A percentile compares a stretch with the other conserved stretches of the same genome.
These are phyloP conservation scores for Limonium bicolor DNA, from an alignment of 148 eudicot species.

Conservation along the genomic window DNA sequence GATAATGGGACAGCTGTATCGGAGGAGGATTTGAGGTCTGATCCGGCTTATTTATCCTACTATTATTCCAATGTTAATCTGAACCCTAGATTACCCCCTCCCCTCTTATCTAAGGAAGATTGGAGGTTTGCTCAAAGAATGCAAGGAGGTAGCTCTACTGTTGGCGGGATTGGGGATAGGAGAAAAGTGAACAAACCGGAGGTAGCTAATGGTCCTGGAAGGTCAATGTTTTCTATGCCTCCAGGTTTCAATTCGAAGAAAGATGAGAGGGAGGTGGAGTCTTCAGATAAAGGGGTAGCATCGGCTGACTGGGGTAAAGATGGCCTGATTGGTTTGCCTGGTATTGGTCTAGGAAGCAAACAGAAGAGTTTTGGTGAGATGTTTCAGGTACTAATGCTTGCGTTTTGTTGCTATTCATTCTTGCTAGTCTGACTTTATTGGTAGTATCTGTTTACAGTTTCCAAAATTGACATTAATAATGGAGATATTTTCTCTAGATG, in stretches of 20 bases:
- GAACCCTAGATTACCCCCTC: slow-evolving; percentile 94
- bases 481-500: too few relatives aligned
- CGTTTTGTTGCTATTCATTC: neutral
- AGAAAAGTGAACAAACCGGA: slow-evolving; percentile 53
- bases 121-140: slow-evolving; percentile 74
- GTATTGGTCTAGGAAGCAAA: slow-evolving; percentile 76
- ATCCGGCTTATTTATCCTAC: slow-evolving; percentile 78
- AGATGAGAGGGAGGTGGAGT: slow-evolving; percentile 52
- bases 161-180: slow-evolving; percentile 86
- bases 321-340: slow-evolving; percentile 89
- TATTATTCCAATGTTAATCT: slow-evolving; percentile 79
- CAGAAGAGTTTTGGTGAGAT: slow-evolving; percentile 93
- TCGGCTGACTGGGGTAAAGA: slow-evolving; percentile 90
- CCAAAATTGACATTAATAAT: too few relatives aligned
- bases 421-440: too few relatives aligned
- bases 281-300: slow-evolving; percentile 29
- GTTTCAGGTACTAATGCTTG: slow-evolving; percentile 48
- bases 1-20: slow-evolving; percentile 48
- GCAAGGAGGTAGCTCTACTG: slow-evolving; percentile 71
- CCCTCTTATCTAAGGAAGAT: slow-evolving; percentile 76
- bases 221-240: slow-evolving; percentile 53
- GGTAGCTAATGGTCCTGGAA: slow-evolving; percentile 34
- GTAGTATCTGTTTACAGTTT: too few relatives aligned
- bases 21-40: slow-evolving; percentile 94
- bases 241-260: slow-evolving; percentile 83